A percentile compares a stretch with the other conserved stretches of the same genome.
Conservation (phyloP, 257 asterid species). For the Capsicum pubescens region DNA sequence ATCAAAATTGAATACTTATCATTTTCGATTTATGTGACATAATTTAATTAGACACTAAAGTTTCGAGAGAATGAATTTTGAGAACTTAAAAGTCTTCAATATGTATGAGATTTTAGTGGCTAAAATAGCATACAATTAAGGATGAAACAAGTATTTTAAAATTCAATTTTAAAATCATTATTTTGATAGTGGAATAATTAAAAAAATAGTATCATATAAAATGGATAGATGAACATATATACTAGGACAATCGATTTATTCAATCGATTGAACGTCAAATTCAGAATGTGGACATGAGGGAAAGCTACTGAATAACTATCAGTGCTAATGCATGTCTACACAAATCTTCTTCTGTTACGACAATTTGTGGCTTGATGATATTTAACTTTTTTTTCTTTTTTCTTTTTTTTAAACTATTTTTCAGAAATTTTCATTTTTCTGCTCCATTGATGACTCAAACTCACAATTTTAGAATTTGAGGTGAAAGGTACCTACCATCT, state of each 20-base stretch:
- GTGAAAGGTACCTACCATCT: no score
- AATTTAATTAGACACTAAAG: neutral
- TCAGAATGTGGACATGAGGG: neutral
- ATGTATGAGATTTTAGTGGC: neutral
- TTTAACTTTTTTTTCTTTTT: no score
- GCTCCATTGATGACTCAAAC: no score
- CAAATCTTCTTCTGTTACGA: constrained; percentile 21
- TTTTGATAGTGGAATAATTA: neutral
- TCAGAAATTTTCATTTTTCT: no score
- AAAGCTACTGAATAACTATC: constrained; percentile 15
- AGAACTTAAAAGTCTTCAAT: neutral
- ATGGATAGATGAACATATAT: neutral
- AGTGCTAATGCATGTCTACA: neutral
- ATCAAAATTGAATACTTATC: neutral
- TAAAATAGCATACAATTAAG: neutral
- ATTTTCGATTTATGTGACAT: neutral
- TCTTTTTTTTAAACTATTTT: no score
- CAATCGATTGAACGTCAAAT: neutral
- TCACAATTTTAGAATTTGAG: no score
- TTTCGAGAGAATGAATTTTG: neutral
- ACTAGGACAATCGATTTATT: neutral
- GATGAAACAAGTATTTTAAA: neutral
- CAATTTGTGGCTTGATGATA: constrained; percentile 16
- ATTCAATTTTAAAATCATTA: neutral
- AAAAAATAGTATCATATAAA: neutral